Evolutionary conservation across 306 rosid species (phyloP).

Genomic region (Glycine latifolia): DNA sequence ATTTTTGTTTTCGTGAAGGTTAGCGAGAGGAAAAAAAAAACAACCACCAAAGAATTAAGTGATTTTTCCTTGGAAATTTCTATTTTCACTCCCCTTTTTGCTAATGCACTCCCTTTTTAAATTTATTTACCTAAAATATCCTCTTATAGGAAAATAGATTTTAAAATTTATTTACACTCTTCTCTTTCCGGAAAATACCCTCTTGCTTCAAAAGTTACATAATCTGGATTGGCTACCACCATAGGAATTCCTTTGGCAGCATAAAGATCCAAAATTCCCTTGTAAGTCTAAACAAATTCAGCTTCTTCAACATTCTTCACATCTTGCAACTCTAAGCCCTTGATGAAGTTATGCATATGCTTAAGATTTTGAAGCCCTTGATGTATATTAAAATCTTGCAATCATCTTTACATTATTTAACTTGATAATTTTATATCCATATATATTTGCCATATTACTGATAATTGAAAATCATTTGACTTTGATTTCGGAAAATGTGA

Average conservation of each 20-base stretch:
- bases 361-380: constrained; percentile 35
- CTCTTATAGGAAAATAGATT: too few species aligned
- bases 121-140: too few species aligned
- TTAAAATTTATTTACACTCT: too few species aligned
- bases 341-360: constrained; percentile 33
- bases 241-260: constrained; percentile 85
- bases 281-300: constrained; percentile 86
- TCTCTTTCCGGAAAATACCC: not conserved
- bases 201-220: constrained; percentile 90
- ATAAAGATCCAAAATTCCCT: constrained; percentile 74
- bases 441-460: not conserved
- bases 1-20: too few species aligned
- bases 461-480: constrained; percentile 1
- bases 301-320: constrained; percentile 85
- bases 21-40: too few species aligned
- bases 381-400: constrained; percentile 13
- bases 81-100: too few species aligned
- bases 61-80: too few species aligned
- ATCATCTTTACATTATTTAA: constrained; percentile 10
- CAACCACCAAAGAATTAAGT: too few species aligned
- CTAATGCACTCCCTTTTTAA: too few species aligned
- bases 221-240: constrained; percentile 99
- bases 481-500: constrained; percentile 9
- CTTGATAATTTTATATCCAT: not conserved
- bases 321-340: constrained; percentile 85